Evolutionary conservation across 2,329 filamentous ascomycete genomes (phyloP).

Genomic region (Alternaria novae-zelandiae): DNA sequence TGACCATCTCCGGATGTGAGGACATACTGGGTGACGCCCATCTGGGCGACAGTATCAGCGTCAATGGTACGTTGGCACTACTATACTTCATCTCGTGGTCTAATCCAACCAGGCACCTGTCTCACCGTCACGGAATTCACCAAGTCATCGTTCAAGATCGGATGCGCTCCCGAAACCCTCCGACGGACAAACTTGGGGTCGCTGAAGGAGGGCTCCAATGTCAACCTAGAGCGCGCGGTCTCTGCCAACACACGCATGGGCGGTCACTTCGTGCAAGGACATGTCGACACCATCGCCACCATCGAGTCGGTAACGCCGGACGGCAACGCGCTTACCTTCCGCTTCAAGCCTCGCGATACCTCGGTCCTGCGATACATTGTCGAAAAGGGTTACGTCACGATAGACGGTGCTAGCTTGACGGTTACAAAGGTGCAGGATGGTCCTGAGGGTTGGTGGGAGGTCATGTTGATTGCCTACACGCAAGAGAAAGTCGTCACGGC

Average conservation of each 20-base stretch:
- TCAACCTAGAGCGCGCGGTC: conserved; percentile 95
- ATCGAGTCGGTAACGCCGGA: conserved; percentile 77
- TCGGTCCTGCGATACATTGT: conserved; percentile 85
- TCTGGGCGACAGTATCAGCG: conserved; percentile 89
- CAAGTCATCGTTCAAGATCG: conserved; percentile 77
- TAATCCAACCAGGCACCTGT: conserved; percentile 69
- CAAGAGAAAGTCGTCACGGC: conserved; percentile 89
- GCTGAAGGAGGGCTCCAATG: conserved; percentile 68
- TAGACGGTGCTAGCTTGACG: conserved; percentile 94
- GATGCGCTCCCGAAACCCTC: conserved; percentile 93
- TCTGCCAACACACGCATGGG: conserved; percentile 93
- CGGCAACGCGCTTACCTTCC: conserved; percentile 88
- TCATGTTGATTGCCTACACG: conserved; percentile 97
- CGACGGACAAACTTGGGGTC: conserved; percentile 92
- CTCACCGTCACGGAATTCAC: conserved; percentile 84
- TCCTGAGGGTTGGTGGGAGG: conserved; percentile 84
- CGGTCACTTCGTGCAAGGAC: conserved; percentile 96
- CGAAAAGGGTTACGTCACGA: conserved; percentile 92
- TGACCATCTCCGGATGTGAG: conserved; percentile 79
- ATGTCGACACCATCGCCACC: conserved; percentile 87
- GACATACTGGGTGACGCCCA: conserved; percentile 83
- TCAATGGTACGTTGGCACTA: conserved; percentile 70
- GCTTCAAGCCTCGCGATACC: conserved; percentile 74
- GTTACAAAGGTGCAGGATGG: conserved; percentile 84
- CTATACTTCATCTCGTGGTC: neutral